Base-by-base conservation (phyloP, 805 yeast species). In the Barnettozyma pratensis region DNA sequence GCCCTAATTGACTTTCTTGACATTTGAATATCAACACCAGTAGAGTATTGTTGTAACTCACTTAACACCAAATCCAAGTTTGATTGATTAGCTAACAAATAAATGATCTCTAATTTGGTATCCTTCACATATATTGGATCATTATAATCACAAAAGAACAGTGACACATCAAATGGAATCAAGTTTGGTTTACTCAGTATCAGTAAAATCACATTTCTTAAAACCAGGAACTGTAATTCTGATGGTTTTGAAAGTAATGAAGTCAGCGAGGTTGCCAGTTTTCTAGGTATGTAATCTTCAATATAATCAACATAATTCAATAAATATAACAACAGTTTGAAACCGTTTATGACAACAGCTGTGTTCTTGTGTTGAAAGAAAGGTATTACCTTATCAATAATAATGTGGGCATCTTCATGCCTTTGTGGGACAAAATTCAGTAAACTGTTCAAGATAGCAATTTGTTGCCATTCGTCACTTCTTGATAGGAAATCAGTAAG, bases 51-150 rank as follows among this genome's bases (percentile, higher is more conserved):
- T 53, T 81, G 85, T 45, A 91, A 66, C 62, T 91, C 98, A 14
- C 79, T 68, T 41, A 91, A 68, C 1, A 92, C 88, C 37, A 73
- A 66, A 5, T 70, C 72, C 41, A 85, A 71, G 57, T 86, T 87
- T 8, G 64, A 54, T 46, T 79, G 81, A 58, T 80, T 76, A 1
- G 97, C 95, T 42, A 92, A 69, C 36, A 88, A 70, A 57, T 86
- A 87, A 26, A 92, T 81, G 50, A 94, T 85, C 62, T 92, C 97
- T 41, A 92, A 70, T 60, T 92, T 92, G 5, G 97, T 87, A 58
- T 89, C 92, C 63, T 90, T 88, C 61, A 92, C 81, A 63, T 87
- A 92, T 26, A 87, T 80, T 1, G 96, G 94, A 63, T 91, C 97
- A 62, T 86, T 85, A 58, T 79, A 87, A 50, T 81, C 81, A 67